Evolutionary conservation across 1,284 basidiomycete genomes (phyloP).

Genomic region (Trametes versicolor): DNA sequence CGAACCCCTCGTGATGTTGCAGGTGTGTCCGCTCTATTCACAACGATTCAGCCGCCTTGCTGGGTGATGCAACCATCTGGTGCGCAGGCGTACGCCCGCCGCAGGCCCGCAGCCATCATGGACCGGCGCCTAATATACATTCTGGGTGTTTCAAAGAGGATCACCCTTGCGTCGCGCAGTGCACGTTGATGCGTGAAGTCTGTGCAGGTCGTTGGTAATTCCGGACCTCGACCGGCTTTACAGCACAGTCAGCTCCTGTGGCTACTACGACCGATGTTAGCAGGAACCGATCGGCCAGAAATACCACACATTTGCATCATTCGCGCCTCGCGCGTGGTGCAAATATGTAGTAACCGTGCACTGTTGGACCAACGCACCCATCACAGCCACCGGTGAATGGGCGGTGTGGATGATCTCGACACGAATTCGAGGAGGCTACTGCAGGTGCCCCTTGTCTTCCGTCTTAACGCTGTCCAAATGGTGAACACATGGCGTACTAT

Average conservation of each 20-base stretch:
- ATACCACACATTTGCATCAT: background rate
- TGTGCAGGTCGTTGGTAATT: background rate
- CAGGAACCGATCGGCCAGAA: background rate
- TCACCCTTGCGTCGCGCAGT: background rate
- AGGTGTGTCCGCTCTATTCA: background rate
- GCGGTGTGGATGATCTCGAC: too few relatives aligned
- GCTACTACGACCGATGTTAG: background rate
- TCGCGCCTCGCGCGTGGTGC: background rate
- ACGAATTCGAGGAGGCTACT: too few relatives aligned
- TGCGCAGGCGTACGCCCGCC: background rate
- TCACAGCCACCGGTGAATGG: background rate
- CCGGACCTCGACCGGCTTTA: background rate
- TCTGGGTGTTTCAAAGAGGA: background rate
- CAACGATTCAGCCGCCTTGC: background rate
- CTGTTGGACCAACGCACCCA: background rate
- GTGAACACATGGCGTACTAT: too few relatives aligned
- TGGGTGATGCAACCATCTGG: background rate
- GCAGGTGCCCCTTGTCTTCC: too few relatives aligned
- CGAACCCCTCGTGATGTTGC: background rate
- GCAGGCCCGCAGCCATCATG: background rate
- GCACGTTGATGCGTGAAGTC: background rate
- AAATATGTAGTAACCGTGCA: background rate
- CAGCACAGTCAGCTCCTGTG: background rate
- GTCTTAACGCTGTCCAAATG: too few relatives aligned
- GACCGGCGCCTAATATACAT: background rate